Evolutionary conservation across 345 rosid genomes (phyloP).

Genomic region (Syzygium aqueum): DNA sequence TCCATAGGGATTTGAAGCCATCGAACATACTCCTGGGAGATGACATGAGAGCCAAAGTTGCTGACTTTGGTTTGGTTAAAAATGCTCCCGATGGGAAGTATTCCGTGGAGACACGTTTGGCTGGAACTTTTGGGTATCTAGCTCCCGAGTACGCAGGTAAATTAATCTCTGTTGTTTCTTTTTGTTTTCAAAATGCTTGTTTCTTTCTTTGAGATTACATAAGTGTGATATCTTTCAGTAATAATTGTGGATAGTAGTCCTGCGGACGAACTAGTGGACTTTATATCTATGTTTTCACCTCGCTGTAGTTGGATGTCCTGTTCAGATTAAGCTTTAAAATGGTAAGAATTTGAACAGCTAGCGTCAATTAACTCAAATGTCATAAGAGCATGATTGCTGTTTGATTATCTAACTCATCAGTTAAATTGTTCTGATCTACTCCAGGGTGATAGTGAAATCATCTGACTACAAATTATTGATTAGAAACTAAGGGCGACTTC

Average conservation of each 20-base stretch:
- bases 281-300: not conserved
- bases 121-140: slow-evolving; percentile 94
- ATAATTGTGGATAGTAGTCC: not conserved
- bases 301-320: not conserved
- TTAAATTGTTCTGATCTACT: not conserved
- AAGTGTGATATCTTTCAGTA: not conserved
- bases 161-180: not conserved
- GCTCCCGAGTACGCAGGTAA: slow-evolving; percentile 97
- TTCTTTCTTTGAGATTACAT: not conserved
- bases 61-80: slow-evolving; percentile 90
- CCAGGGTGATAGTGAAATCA: not conserved
- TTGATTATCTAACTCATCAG: not conserved
- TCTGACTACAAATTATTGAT: not conserved
- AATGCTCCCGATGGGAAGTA: slow-evolving; percentile 80
- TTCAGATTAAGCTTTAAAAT: not conserved
- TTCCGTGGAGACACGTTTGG: slow-evolving; percentile 85
- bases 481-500: not conserved
- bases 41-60: slow-evolving; percentile 93
- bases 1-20: slow-evolving; percentile 86
- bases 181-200: not conserved
- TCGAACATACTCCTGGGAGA: slow-evolving; percentile 85
- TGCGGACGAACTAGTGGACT: not conserved
- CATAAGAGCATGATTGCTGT: not conserved
- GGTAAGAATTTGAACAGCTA: not conserved
- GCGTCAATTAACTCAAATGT: not conserved